Base-by-base conservation (phyloP, 345 rosid genomes). In the Bruguiera parviflora region DNA sequence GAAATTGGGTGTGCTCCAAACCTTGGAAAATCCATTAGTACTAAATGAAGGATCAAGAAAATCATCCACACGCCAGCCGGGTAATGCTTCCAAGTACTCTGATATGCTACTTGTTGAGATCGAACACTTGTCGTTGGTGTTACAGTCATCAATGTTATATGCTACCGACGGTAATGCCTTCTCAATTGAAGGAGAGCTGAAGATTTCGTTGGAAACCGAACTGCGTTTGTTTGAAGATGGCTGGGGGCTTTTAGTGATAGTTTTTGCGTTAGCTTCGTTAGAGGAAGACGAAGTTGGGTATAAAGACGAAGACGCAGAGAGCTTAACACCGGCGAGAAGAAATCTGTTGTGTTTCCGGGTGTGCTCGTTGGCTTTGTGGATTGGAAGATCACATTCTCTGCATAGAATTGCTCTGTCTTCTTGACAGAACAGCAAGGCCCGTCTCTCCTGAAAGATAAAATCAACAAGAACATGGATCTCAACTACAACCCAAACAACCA, bases 351-450 rank as follows among this genome's bases (percentile, higher is more conserved):
- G 98, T 67, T 83, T 87, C 84, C 83, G 82, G 5, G 92, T 84
- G 71, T 77, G 84, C 24, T 89, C 92, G 58, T 82, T 91, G 35
- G 88, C 86, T 76, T 68, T 71, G 59, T 91, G 98, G 53, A 89
- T 84, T 16, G 86, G 77, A 53, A 85, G 22, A 80, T 91, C 97
- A 78, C 98, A 93, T 73, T 87, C 92, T 75, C 85, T 82, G 83
- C 98, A 93, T 3, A 90, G 81, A 71, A 91, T 89, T 5, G 97
- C 94, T 75, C 96, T 85, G 64, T 93, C 96, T 81, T 91, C 89
- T 82, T 79, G 86, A 71, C 98, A 93, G 69, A 93, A 93, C 21
- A 91, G 75, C 65, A 86, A 69, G 3, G 88, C 97, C 11, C 86
- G 78, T 68, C 86, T 83, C 73, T 85, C 88, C 97, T 93, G 77